These are phyloP conservation scores for Fragilariopsis cylindrus DNA, from an alignment of 108 stramenopile genomes.

Conservation along the genomic window DNA sequence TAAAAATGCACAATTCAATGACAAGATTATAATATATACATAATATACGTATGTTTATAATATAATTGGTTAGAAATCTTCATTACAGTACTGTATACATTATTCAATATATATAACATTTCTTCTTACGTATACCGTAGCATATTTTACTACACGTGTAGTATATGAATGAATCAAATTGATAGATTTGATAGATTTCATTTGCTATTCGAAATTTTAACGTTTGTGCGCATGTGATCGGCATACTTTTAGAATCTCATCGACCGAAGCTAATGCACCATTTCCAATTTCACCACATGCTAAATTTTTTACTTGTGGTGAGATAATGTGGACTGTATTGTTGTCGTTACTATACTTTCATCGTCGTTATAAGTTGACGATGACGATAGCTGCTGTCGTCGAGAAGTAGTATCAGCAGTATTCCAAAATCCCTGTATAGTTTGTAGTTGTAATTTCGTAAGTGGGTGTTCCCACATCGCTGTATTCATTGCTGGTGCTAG, in stretches of 20 bases:
- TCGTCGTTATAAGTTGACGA: not conserved
- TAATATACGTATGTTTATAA: not conserved
- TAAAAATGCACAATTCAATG: not conserved
- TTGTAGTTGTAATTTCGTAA: conserved; percentile 67
- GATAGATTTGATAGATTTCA: not conserved
- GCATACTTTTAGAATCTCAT: conserved; percentile 46
- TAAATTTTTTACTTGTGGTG: conserved; percentile 66
- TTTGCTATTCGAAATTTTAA: not conserved
- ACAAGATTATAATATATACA: not conserved
- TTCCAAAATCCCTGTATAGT: conserved; percentile 64
- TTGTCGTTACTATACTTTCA: not conserved
- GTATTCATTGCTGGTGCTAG: conserved; percentile 96
- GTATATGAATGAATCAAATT: not conserved
- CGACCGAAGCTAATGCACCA: conserved; percentile 82
- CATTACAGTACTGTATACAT: not conserved
- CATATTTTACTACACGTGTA: not conserved
- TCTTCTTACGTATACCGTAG: not conserved
- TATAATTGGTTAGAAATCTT: not conserved
- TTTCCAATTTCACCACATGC: conserved; percentile 90
- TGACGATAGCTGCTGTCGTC: not conserved
- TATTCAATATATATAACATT: not conserved
- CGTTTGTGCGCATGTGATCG: not conserved
- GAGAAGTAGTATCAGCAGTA: not conserved
- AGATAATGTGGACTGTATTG: conserved; percentile 44
- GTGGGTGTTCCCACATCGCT: conserved; percentile 91